Evolutionary conservation across 176 grass and related monocot genomes (phyloP), one percentile per base, ranked within the genome.

Genomic region (Carex scoparia): DNA sequence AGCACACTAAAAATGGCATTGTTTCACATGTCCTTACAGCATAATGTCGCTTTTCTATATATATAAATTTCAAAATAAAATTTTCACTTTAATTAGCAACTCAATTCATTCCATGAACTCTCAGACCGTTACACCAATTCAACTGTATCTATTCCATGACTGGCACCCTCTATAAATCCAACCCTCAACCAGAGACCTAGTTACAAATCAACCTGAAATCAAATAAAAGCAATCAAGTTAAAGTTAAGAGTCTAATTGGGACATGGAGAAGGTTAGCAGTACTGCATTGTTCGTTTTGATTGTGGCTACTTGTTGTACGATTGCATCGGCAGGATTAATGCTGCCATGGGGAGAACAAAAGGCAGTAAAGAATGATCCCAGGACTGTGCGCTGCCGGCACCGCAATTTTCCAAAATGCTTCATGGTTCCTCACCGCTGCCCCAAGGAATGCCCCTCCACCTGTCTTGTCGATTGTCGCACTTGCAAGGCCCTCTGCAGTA

Each of bases 401-500:
- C 7, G 5, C 2, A 18, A 38, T 31, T 85, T 61, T 30, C 16
- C 54, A 10, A 11, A 0, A 30, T 85, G 84, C 70, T 85, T 23
- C 84, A 79, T 85, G 84, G 84, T 85, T n/a, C 56, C 48, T n/a
- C 18, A 44, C 0, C 12, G 4, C 15, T 85, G 84, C 13, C 69
- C 70, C 13, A 0, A 14, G 0, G 13, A 37, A 16, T 85, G 84
- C 15, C 70, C 69, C 51, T 10, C 57, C 31, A 61, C 55, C 56
- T 85, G 84, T 64, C 23, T 64, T 16, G 59, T 85, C 9, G 57
- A 85, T 74, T 85, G 70, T 44, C 30, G 7, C n/a, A 38, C 28
- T 77, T 85, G 84, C 58, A 75, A 46, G 59, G 13, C 84, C 23
- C 4, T 63, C 33, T 85, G 84, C 70, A 79, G 84, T 85, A 85